These are phyloP conservation scores for Tricholoma terreum DNA, from an alignment of 768 basidiomycete species.

Conservation along the genomic window DNA sequence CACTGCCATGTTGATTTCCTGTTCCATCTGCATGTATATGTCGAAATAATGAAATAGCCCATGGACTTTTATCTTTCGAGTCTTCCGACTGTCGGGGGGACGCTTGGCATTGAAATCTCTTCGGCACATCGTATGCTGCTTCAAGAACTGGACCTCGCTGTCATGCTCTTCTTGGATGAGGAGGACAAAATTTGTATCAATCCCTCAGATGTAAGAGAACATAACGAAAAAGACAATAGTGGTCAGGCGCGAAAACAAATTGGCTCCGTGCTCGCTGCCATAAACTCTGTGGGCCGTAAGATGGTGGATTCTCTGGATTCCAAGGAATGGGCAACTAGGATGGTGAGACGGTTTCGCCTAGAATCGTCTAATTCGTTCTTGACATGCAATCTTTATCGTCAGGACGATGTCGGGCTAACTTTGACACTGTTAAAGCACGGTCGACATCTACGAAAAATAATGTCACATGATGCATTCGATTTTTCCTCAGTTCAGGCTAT, in stretches of 20 bases:
- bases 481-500: conserved; percentile 66
- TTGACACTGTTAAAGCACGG: conserved; percentile 36
- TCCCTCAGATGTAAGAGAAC: background rate
- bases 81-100: conserved; percentile 27
- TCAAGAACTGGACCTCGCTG: conserved; percentile 40
- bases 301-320: conserved; percentile 12
- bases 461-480: conserved; percentile 44
- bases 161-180: conserved; percentile 37
- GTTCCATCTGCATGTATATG: conserved; percentile 15
- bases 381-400: background rate
- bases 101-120: conserved; percentile 18
- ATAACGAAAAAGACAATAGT: conserved; percentile 13
- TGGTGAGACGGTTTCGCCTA: conserved; percentile 22
- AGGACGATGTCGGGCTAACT: conserved; percentile 33
- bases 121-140: conserved; percentile 35
- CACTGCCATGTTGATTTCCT: conserved; percentile 14
- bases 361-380: background rate
- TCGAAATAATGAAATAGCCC: conserved; percentile 36
- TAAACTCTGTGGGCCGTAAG: conserved; percentile 9
- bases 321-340: conserved; percentile 2
- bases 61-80: conserved; percentile 48
- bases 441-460: conserved; percentile 42
- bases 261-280: conserved; percentile 12
- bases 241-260: conserved; percentile 14
- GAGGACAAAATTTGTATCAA: conserved; percentile 15